A percentile compares a stretch with the other conserved stretches of the same genome.
Evolutionary conservation across 495 filamentous ascomycete genomes (phyloP).

Genomic region (Aspergillus hancockii): DNA sequence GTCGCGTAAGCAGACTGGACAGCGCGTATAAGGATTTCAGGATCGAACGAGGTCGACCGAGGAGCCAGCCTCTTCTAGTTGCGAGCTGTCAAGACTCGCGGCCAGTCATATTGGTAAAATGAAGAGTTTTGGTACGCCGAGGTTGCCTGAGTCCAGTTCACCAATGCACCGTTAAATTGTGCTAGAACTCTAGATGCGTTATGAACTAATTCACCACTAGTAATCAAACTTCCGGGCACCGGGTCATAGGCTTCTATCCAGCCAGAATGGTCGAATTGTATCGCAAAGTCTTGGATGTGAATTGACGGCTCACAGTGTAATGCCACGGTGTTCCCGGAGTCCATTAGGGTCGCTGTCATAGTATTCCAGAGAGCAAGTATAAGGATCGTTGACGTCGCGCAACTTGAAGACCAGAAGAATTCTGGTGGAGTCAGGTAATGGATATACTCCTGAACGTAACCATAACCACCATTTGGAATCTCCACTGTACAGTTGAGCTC

Average conservation of each 20-base stretch:
- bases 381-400: slow-evolving; percentile 13
- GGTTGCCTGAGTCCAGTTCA: not conserved
- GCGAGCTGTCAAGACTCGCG: slow-evolving; percentile 3
- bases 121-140: slow-evolving; percentile 4
- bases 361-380: slow-evolving; percentile 7
- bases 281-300: slow-evolving; percentile 14
- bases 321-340: not conserved
- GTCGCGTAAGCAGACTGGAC: slow-evolving; percentile 19
- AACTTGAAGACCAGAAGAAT: too few species aligned
- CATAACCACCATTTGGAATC: not conserved
- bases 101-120: slow-evolving; percentile 9
- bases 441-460: slow-evolving; percentile 7
- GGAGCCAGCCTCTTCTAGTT: not conserved
- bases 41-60: not conserved
- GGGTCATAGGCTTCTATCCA: slow-evolving; percentile 12
- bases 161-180: slow-evolving; percentile 15
- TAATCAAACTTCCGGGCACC: slow-evolving; percentile 11
- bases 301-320: slow-evolving; percentile 23
- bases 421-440: slow-evolving; percentile 11
- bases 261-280: slow-evolving; percentile 17
- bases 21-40: slow-evolving; percentile 1
- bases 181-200: slow-evolving; percentile 20
- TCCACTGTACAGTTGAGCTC: slow-evolving; percentile 12
- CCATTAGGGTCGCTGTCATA: not conserved
- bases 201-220: slow-evolving; percentile 13